phyloP scores from a whole-genome alignment of 495 filamentous ascomycete genomes.

The Penicillium parvum region DNA sequence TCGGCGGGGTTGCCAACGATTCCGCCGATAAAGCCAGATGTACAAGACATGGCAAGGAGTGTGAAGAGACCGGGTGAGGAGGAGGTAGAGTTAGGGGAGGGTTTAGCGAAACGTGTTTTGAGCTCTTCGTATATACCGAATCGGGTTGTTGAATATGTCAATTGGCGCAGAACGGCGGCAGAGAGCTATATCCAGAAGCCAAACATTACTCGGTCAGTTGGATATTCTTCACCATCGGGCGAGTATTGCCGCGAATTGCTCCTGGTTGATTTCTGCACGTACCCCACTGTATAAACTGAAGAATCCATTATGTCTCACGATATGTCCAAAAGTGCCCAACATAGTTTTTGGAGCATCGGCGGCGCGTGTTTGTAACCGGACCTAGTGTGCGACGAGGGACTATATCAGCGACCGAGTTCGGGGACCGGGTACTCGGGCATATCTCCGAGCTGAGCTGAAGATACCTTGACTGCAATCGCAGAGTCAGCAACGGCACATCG shows the following conservation, averaged over 20 bases:
- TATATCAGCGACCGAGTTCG: conserved; percentile 16
- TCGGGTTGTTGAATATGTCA: conserved; percentile 87
- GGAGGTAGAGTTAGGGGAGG: conserved; percentile 26
- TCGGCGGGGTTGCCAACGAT: conserved; percentile 91
- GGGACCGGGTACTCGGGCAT: conserved; percentile 3
- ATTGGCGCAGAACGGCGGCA: conserved; percentile 83
- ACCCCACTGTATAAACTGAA: conserved; percentile 77
- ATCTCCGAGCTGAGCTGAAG: conserved; percentile 1
- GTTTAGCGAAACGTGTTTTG: conserved; percentile 59
- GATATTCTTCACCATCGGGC: not conserved
- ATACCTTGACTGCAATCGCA: conserved; percentile 48
- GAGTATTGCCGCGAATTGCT: not conserved
- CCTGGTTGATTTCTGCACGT: conserved; percentile 24
- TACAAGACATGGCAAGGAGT: conserved; percentile 73
- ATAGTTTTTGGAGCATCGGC: conserved; percentile 65
- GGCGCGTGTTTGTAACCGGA: conserved; percentile 80
- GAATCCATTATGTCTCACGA: conserved; percentile 63
- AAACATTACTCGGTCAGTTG: conserved; percentile 12
- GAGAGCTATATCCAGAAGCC: conserved; percentile 56
- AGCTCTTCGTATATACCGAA: conserved; percentile 95
- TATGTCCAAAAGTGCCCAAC: conserved; percentile 75
- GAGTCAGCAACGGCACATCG: conserved; percentile 14
- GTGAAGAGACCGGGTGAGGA: conserved; percentile 56
- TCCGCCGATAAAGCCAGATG: conserved; percentile 85
- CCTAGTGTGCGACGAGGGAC: conserved; percentile 43